phyloP scores from a whole-genome alignment of 768 basidiomycete genomes.

The Naematelia encephala region DNA sequence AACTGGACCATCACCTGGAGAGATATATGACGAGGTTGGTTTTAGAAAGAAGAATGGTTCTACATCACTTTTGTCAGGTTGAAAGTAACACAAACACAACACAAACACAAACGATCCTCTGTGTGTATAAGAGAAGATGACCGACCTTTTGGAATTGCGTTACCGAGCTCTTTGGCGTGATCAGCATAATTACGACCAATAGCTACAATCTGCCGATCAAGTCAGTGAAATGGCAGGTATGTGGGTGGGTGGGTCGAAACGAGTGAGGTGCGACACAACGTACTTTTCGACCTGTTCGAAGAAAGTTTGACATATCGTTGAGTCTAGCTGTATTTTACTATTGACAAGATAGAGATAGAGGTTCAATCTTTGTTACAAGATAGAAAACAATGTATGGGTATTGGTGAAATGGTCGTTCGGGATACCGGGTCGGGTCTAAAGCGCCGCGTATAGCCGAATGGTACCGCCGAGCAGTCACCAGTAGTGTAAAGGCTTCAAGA shows the following conservation, averaged over 20 bases:
- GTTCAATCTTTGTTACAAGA: no score
- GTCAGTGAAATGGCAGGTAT: background rate
- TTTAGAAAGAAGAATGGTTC: conserved; percentile 99
- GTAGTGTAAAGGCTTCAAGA: no score
- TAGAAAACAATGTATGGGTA: no score
- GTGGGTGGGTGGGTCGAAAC: background rate
- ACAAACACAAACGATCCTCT: no score
- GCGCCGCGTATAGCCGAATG: background rate
- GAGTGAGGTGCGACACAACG: background rate
- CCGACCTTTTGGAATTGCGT: conserved; percentile 66
- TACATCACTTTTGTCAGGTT: conserved; percentile 7
- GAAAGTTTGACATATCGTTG: background rate
- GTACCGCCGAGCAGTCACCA: background rate
- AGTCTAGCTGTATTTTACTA: no score
- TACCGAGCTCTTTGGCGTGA: conserved; percentile 87
- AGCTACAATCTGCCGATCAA: conserved; percentile 66
- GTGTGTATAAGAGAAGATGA: no score
- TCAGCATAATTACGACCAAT: conserved; percentile 90
- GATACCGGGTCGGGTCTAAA: background rate
- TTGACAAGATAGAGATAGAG: no score
- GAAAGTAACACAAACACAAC: no score
- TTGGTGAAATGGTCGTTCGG: no score
- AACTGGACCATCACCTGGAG: conserved; percentile 66
- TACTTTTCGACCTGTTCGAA: conserved; percentile 3
- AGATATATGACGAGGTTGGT: conserved; percentile 84